Conservation (phyloP, 148 eudicot genomes). For the Heliosperma pusillum region DNA sequence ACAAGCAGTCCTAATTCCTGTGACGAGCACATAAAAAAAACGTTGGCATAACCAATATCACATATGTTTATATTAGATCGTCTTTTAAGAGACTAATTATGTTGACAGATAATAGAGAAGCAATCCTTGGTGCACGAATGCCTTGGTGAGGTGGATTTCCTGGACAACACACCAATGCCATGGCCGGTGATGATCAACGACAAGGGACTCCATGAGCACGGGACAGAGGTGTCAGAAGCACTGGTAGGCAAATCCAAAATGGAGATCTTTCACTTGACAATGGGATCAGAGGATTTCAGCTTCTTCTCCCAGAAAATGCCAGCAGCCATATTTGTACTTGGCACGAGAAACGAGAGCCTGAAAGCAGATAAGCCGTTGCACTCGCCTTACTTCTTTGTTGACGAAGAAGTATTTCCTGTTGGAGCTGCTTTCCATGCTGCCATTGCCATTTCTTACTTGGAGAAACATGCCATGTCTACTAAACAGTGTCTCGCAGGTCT, state of each 20-base stretch:
- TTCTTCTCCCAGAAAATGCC: constrained; percentile 56
- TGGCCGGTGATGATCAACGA: constrained; percentile 53
- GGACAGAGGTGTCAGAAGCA: constrained; percentile 42
- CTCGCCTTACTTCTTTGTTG: constrained; percentile 57
- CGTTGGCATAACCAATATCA: too few species aligned
- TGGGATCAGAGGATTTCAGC: constrained; percentile 45
- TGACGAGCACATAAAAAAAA: not conserved
- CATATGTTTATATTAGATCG: not conserved
- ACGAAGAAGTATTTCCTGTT: constrained; percentile 55
- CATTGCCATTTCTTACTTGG: constrained; percentile 55
- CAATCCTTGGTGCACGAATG: constrained; percentile 58
- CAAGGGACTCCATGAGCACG: constrained; percentile 44
- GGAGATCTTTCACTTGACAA: constrained; percentile 25
- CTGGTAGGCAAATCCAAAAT: constrained; percentile 47
- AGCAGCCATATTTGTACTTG: constrained; percentile 48
- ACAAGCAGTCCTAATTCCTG: not conserved
- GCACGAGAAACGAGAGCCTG: constrained; percentile 42
- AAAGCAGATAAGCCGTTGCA: constrained; percentile 39
- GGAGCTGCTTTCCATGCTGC: constrained; percentile 74
- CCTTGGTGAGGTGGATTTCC: constrained; percentile 52
- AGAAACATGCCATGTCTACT: constrained; percentile 24
- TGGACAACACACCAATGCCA: constrained; percentile 47
- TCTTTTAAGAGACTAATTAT: not conserved
- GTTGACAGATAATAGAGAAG: constrained; percentile 47
- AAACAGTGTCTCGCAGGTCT: too few species aligned